Base-by-base conservation (phyloP, 2,329 filamentous ascomycete genomes). In the Lachnellula arida region DNA sequence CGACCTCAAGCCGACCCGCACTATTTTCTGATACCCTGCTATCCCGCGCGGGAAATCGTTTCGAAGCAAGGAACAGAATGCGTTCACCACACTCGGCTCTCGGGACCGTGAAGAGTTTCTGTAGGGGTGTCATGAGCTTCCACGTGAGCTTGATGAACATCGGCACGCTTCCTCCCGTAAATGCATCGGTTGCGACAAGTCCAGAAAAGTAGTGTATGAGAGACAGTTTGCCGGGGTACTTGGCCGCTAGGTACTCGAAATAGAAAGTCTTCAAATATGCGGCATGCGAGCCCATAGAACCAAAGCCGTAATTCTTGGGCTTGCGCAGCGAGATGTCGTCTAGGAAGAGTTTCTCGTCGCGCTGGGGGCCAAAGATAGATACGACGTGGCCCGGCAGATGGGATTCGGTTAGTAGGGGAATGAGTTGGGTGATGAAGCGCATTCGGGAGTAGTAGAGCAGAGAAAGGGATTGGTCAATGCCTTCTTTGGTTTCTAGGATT, bases 401-500 rank as follows among this genome's bases (percentile, higher is more conserved):
- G 9, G 64, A 65, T 7, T 35, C 35, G 14, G 60, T 53, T 8
- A 71, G 65, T 3, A 70, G 57, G 2, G 68, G 67, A 39, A 69
- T 60, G 5, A 72, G 61, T 14, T 63, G 57, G 5, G 60, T 58
- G 19, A 65, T 57, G 57, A 67, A 62, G 23, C 67, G 65, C 60
- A 68, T 69, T 28, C 68, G 64, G 4, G 69, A 72, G 51, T 68
- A 71, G 59, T 68, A 71, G 46, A 64, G 65, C 52, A 67, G 67
- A 22, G 62, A 65, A 58, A 67, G 61, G 9, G 60, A 59, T 23
- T 48, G 55, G 48, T 70, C 68, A 42, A 72, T 55, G 3, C 68
- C 69, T 58, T 71, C 71, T 39, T 40, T 55, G 4, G 67, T 71
- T 44, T 70, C 70, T 70, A 40, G 15, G 12, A 9, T 15, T 32